phyloP scores from a whole-genome alignment of 2,329 filamentous ascomycete genomes.

The Talaromyces sp. region DNA sequence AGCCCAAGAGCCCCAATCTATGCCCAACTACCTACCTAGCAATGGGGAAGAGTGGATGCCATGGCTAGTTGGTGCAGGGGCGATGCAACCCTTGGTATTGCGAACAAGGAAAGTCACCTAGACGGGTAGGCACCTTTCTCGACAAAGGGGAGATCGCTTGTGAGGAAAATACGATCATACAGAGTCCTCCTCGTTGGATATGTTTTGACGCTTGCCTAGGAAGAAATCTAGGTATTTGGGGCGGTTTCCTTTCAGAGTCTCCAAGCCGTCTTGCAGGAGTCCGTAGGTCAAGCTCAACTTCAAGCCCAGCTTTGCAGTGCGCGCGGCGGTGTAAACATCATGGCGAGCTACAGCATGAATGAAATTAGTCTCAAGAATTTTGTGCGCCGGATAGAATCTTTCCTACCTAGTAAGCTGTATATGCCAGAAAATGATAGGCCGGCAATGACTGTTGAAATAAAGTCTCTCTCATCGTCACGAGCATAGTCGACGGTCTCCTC shows the following conservation, averaged over 20 bases:
- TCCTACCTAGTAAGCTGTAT: slow-evolving; percentile 83
- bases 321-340: slow-evolving; percentile 72
- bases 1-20: too few species aligned
- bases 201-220: slow-evolving; percentile 48
- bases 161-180: slow-evolving; percentile 9
- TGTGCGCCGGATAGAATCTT: background rate
- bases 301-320: slow-evolving; percentile 79
- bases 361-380: slow-evolving; percentile 12
- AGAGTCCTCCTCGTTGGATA: slow-evolving; percentile 17
- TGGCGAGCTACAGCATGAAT: slow-evolving; percentile 65
- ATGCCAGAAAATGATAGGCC: slow-evolving; percentile 81
- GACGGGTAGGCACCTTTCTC: too few species aligned
- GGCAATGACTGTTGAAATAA: slow-evolving; percentile 78
- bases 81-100: too few species aligned
- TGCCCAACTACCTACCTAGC: too few species aligned
- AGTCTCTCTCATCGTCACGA: slow-evolving; percentile 64
- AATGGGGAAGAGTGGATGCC: too few species aligned
- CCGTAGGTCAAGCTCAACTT: slow-evolving; percentile 80
- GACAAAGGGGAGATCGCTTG: too few species aligned
- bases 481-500: slow-evolving; percentile 83
- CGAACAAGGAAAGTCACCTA: too few species aligned
- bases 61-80: too few species aligned
- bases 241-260: slow-evolving; percentile 68
- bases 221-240: slow-evolving; percentile 75
- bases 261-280: slow-evolving; percentile 74